phyloP scores from a whole-genome alignment of 148 eudicot genomes.

The Chenopodium berlandieri region DNA sequence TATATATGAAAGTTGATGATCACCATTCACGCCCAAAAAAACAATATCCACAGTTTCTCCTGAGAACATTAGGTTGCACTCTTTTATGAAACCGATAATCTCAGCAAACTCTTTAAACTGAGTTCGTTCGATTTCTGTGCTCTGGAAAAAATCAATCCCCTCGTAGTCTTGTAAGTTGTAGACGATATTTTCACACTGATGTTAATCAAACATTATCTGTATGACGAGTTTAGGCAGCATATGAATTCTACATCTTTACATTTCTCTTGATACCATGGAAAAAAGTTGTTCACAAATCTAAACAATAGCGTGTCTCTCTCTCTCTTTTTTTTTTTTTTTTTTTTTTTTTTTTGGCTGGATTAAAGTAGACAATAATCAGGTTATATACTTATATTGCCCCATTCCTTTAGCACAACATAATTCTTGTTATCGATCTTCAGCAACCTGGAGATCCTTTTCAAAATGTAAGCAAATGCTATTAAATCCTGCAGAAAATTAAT shows the following conservation, averaged over 20 bases:
- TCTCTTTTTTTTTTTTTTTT: too few species aligned
- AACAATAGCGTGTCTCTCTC: background rate
- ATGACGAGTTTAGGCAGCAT: background rate
- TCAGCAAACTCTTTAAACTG: too few species aligned
- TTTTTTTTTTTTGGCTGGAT: background rate
- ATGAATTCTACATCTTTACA: background rate
- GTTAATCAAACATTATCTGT: background rate
- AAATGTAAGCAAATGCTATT: conserved; percentile 74
- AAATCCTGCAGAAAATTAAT: conserved; percentile 58
- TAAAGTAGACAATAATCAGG: background rate
- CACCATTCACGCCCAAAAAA: too few species aligned
- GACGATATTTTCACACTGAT: background rate
- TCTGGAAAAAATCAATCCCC: too few species aligned
- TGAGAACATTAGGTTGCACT: too few species aligned
- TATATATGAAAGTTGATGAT: too few species aligned
- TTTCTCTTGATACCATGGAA: background rate
- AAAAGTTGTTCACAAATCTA: too few species aligned
- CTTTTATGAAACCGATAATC: too few species aligned
- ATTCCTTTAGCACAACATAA: conserved; percentile 67
- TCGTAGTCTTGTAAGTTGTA: background rate
- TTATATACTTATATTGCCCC: conserved; percentile 31
- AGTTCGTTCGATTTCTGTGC: too few species aligned
- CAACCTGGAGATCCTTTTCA: conserved; percentile 81
- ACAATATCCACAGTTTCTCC: too few species aligned
- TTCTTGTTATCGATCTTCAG: conserved; percentile 65